A percentile compares a stretch with the other conserved stretches of the same genome.
Conservation (phyloP, 2,329 filamentous ascomycete genomes). For the Nemania sp. region DNA sequence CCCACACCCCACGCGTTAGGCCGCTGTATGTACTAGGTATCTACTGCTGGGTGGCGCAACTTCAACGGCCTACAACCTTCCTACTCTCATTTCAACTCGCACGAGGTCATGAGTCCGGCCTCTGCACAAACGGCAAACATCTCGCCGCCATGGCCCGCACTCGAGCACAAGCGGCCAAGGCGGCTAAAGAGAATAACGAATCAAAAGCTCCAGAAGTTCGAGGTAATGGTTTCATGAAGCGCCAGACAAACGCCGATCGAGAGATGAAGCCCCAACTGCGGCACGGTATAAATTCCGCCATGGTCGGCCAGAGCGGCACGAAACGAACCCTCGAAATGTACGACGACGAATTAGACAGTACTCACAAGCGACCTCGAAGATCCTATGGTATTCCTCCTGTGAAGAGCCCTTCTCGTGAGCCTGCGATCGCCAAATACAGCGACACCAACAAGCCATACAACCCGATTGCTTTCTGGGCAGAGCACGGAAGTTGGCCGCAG, state of each 20-base stretch:
- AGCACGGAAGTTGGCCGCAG: conserved; percentile 26
- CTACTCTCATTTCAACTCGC: too few species aligned
- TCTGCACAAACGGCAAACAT: too few species aligned
- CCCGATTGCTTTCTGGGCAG: conserved; percentile 28
- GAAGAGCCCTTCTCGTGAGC: background rate
- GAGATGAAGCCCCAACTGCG: conserved; percentile 10
- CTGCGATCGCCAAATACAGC: conserved; percentile 1
- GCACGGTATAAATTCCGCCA: conserved; percentile 19
- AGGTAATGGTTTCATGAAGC: conserved; percentile 15
- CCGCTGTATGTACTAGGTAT: too few species aligned
- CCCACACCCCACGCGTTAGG: too few species aligned
- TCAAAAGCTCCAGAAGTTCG: conserved; percentile 13
- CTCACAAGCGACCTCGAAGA: conserved; percentile 10
- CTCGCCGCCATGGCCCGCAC: conserved; percentile 11
- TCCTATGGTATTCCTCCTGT: background rate
- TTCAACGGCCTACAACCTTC: too few species aligned
- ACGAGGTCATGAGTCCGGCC: too few species aligned
- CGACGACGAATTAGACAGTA: conserved; percentile 4
- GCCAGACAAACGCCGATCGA: conserved; percentile 7
- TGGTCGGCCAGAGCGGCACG: conserved; percentile 6
- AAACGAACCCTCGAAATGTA: too few species aligned
- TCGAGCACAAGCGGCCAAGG: conserved; percentile 16
- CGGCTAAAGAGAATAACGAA: too few species aligned
- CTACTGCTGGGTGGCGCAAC: too few species aligned
- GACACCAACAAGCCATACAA: conserved; percentile 7